Evolutionary conservation across 768 basidiomycete genomes (phyloP).

Genomic region (Agrocybe chaxingu): DNA sequence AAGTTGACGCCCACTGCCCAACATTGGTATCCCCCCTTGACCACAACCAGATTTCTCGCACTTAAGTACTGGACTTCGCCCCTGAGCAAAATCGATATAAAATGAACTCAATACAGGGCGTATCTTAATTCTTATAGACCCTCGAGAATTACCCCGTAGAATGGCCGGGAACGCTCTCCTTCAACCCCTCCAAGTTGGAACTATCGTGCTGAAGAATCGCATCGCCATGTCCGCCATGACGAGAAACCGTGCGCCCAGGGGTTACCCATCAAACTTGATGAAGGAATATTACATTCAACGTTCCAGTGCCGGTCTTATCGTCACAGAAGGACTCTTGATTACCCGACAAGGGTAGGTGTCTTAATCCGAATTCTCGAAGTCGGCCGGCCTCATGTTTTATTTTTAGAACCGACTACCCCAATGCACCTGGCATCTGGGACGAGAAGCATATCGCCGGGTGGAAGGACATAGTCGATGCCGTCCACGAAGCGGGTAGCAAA

Average conservation of each 20-base stretch:
- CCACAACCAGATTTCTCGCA: no score
- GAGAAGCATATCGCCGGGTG: conserved; percentile 37
- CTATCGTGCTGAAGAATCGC: conserved; percentile 29
- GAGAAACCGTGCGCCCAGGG: conserved; percentile 29
- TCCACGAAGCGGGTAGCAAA: conserved; percentile 38
- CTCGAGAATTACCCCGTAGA: not conserved
- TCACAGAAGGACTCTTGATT: conserved; percentile 36
- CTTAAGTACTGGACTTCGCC: no score
- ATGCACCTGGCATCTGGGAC: conserved; percentile 42
- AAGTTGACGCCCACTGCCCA: no score
- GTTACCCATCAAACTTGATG: conserved; percentile 30
- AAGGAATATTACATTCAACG: conserved; percentile 36
- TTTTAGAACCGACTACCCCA: conserved; percentile 34
- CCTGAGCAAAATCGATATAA: no score
- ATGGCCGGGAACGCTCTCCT: conserved; percentile 11
- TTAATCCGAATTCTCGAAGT: not conserved
- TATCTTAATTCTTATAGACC: no score
- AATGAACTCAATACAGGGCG: no score
- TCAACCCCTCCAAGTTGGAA: conserved; percentile 29
- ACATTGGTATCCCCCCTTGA: no score
- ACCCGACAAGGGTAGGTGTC: conserved; percentile 33
- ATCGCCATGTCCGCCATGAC: conserved; percentile 35
- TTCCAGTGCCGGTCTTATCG: conserved; percentile 32
- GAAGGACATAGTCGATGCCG: conserved; percentile 39
- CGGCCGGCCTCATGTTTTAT: not conserved